phyloP scores from a whole-genome alignment of 805 yeast genomes.

The Suhomyces faveliae region DNA sequence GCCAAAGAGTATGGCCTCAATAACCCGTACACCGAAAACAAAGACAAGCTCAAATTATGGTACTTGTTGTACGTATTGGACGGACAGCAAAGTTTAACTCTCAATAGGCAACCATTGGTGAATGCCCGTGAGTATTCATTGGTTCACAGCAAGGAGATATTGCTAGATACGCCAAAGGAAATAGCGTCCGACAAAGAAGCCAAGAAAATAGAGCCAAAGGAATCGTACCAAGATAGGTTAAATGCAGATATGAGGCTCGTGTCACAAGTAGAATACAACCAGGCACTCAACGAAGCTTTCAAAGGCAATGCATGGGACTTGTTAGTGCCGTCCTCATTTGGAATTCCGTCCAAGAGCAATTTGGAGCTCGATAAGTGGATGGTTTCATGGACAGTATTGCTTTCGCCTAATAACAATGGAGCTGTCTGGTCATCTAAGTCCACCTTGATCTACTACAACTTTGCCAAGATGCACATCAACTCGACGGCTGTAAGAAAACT shows the following conservation, averaged over 20 bases:
- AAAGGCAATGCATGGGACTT: slow-evolving; percentile 61
- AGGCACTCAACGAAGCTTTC: slow-evolving; percentile 58
- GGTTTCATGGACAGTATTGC: slow-evolving; percentile 74
- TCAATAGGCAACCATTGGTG: slow-evolving; percentile 57
- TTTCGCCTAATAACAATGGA: slow-evolving; percentile 57
- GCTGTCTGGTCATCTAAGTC: slow-evolving; percentile 67
- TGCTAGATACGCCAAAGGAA: slow-evolving; percentile 17
- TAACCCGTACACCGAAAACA: slow-evolving; percentile 24
- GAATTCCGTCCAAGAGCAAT: slow-evolving; percentile 66
- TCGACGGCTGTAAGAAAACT: slow-evolving; percentile 47
- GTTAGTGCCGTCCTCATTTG: slow-evolving; percentile 58
- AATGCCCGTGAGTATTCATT: slow-evolving; percentile 46
- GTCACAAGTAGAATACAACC: slow-evolving; percentile 67
- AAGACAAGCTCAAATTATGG: slow-evolving; percentile 60
- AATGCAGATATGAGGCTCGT: slow-evolving; percentile 55
- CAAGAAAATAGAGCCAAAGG: neutral
- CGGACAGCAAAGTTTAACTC: slow-evolving; percentile 65
- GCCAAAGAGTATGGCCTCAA: slow-evolving; percentile 55
- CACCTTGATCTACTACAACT: slow-evolving; percentile 66
- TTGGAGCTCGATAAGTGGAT: slow-evolving; percentile 73
- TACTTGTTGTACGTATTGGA: slow-evolving; percentile 62
- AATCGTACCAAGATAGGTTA: neutral
- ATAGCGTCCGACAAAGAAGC: slow-evolving; percentile 1
- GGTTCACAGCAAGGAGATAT: slow-evolving; percentile 39
- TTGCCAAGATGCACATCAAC: slow-evolving; percentile 73